Conservation (phyloP, 2,329 filamentous ascomycete species). For the Pseudovirgaria hyperparasitica region DNA sequence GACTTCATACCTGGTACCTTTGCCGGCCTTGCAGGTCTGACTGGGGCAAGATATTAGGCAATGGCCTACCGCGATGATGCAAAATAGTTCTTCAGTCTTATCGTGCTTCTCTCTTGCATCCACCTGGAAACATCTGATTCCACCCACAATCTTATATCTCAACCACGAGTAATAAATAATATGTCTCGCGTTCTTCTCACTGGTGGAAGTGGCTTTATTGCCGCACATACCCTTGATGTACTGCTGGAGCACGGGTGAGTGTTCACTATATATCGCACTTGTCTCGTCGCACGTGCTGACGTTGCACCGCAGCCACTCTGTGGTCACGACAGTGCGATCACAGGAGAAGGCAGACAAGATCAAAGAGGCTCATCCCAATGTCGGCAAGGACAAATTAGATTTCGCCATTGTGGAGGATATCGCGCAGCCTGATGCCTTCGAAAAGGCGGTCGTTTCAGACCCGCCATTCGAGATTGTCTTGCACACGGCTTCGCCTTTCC, state of each 20-base stretch:
- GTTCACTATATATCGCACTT: neutral
- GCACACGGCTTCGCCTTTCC: conserved; percentile 46
- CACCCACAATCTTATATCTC: too few species aligned
- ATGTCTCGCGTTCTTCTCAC: conserved; percentile 29
- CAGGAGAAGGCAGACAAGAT: conserved; percentile 50
- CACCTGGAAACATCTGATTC: too few species aligned
- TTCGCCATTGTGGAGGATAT: conserved; percentile 63
- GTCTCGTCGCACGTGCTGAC: too few species aligned
- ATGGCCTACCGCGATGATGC: too few species aligned
- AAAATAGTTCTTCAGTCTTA: too few species aligned
- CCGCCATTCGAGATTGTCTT: conserved; percentile 57
- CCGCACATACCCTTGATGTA: conserved; percentile 49
- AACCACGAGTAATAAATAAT: too few species aligned
- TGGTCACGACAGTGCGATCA: conserved; percentile 50
- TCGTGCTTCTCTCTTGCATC: too few species aligned
- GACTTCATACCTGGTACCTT: too few species aligned
- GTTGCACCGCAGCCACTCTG: conserved; percentile 43
- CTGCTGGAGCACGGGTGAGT: conserved; percentile 39
- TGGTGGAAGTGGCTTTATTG: conserved; percentile 52
- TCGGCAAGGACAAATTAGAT: conserved; percentile 43
- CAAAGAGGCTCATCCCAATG: conserved; percentile 37
- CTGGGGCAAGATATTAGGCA: too few species aligned
- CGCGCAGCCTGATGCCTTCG: conserved; percentile 55
- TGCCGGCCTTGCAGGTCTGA: too few species aligned
- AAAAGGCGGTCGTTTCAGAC: conserved; percentile 44